Evolutionary conservation across 2,329 filamentous ascomycete species (phyloP).

Genomic region (Allantophomopsis cytisporea): DNA sequence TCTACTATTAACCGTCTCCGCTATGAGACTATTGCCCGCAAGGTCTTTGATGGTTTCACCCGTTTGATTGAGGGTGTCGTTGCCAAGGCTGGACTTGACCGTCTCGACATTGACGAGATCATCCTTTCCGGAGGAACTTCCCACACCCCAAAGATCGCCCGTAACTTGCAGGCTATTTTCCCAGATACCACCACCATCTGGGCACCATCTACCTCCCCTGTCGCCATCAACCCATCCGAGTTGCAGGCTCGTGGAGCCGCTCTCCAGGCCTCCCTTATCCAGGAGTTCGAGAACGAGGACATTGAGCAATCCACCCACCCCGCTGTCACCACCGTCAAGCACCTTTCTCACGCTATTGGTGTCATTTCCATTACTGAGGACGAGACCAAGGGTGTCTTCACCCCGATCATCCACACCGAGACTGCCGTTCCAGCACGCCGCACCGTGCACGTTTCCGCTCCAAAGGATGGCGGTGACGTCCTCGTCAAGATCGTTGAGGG

Average conservation of each 20-base stretch:
- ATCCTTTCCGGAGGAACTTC: slow-evolving; percentile 85
- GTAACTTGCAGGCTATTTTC: slow-evolving; percentile 70
- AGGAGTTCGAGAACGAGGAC: slow-evolving; percentile 86
- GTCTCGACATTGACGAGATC: slow-evolving; percentile 88
- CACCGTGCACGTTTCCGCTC: slow-evolving; percentile 63
- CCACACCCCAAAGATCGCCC: slow-evolving; percentile 86
- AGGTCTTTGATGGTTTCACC: slow-evolving; percentile 81
- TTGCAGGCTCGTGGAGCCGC: slow-evolving; percentile 80
- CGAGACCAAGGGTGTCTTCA: slow-evolving; percentile 55
- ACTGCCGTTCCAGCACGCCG: slow-evolving; percentile 84
- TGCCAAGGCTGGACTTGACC: slow-evolving; percentile 84
- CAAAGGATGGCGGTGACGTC: slow-evolving; percentile 75
- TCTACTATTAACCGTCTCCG: slow-evolving; percentile 85
- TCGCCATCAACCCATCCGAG: slow-evolving; percentile 87
- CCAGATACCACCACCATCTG: slow-evolving; percentile 64
- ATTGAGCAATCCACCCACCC: slow-evolving; percentile 95
- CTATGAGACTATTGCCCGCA: slow-evolving; percentile 78
- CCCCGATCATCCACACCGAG: slow-evolving; percentile 69
- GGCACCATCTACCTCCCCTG: slow-evolving; percentile 65
- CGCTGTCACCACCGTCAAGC: slow-evolving; percentile 85
- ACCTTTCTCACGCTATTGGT: slow-evolving; percentile 79
- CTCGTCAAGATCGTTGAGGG: slow-evolving; percentile 83
- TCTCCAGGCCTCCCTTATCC: slow-evolving; percentile 86
- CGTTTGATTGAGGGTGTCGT: slow-evolving; percentile 72
- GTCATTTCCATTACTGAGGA: slow-evolving; percentile 55